These are phyloP conservation scores for Ammopiptanthus mongolicus DNA, from an alignment of 306 rosid genomes.

Conservation along the genomic window DNA sequence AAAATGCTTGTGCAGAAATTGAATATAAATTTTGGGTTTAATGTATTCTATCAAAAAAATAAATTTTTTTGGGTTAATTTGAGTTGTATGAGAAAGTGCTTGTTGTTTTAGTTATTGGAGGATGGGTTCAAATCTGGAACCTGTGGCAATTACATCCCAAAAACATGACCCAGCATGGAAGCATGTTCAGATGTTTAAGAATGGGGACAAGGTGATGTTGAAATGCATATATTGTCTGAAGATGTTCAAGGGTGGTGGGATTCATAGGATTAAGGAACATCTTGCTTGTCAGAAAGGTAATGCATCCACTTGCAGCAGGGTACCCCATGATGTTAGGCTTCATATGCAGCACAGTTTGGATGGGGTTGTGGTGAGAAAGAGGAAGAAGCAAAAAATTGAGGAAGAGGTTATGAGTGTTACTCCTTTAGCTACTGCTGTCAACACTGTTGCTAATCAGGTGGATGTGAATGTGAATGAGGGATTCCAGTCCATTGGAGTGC, in stretches of 20 bases:
- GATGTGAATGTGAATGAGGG: conserved; percentile 44
- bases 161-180: conserved; percentile 96
- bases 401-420: conserved; percentile 58
- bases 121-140: conserved; percentile 65
- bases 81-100: neutral
- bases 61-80: neutral
- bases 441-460: conserved; percentile 30
- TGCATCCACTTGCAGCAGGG: conserved; percentile 74
- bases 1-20: neutral
- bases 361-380: conserved; percentile 80
- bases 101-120: neutral
- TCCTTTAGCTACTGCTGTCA: conserved; percentile 37
- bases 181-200: conserved; percentile 84
- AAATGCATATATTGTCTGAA: conserved; percentile 79
- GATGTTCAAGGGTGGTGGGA: conserved; percentile 94
- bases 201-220: conserved; percentile 78
- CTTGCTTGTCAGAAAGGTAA: conserved; percentile 89
- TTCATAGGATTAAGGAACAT: conserved; percentile 97
- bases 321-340: conserved; percentile 69
- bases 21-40: neutral
- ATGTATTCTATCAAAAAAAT: neutral
- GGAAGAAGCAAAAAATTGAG: conserved; percentile 78
- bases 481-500: conserved; percentile 32
- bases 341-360: conserved; percentile 74
- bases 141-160: conserved; percentile 66